Conservation (phyloP, 257 asterid species). For the Primulina huaijiensis region DNA sequence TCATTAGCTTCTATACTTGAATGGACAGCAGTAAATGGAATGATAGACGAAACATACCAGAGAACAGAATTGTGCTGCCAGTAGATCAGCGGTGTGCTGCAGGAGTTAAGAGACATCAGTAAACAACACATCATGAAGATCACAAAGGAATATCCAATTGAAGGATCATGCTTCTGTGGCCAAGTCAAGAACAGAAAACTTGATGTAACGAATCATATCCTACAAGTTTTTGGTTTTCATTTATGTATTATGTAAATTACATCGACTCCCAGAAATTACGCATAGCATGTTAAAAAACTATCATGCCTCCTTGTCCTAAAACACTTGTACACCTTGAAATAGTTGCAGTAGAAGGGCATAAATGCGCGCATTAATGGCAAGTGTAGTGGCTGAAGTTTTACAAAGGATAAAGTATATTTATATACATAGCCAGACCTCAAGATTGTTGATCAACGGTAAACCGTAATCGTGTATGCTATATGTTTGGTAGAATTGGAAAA, state of each 20-base stretch:
- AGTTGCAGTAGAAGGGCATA: background rate
- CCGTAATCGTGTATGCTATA: background rate
- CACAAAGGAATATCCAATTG: slow-evolving; percentile 3
- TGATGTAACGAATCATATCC: background rate
- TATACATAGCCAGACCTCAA: too few relatives aligned
- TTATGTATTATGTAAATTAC: background rate
- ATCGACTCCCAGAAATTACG: background rate
- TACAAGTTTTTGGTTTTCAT: slow-evolving; percentile 1
- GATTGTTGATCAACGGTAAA: background rate
- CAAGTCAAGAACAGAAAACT: slow-evolving; percentile 18
- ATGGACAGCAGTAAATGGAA: background rate
- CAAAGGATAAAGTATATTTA: too few relatives aligned
- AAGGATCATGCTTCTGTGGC: slow-evolving; percentile 3
- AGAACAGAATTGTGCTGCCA: slow-evolving; percentile 71
- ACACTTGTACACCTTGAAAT: background rate
- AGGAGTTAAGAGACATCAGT: slow-evolving; percentile 28
- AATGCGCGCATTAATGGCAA: background rate
- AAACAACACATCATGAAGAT: slow-evolving; percentile 20
- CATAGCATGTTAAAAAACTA: background rate
- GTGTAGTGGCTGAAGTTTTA: background rate
- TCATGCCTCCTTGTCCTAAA: background rate
- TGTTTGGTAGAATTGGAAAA: background rate
- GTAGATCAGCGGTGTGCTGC: slow-evolving; percentile 94
- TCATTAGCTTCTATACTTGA: background rate
- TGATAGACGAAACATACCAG: slow-evolving; percentile 53